Base-by-base conservation (phyloP, 2,329 filamentous ascomycete species). In the Leptographium radiaticola region DNA sequence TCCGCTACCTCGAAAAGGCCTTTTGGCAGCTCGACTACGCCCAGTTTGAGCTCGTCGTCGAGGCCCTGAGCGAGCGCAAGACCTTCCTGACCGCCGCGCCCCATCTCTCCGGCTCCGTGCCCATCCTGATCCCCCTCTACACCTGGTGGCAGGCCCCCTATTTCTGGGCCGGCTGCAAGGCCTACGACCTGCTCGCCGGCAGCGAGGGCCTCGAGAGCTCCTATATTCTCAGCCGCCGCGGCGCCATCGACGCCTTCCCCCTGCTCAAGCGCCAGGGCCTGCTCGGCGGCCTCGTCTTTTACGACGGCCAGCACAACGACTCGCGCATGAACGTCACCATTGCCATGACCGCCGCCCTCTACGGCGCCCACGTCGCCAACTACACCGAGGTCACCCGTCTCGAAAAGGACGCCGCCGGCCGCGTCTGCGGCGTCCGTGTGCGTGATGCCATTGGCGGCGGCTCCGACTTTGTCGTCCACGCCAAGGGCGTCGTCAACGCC, bases 271-370 rank as follows among this genome's bases (percentile, higher is more conserved):
- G 79, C 62, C 80, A 86, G 51, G 80, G 81, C 12, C 71, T 91
- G 15, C 77, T 89, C 53, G 87, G 87, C 59, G 87, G 87, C 38
- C 71, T 91, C 62, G 86, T 91, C 40, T 91, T 91, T 75, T 91
- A 91, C 65, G 84, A 91, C 70, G 87, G 87, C 58, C 86, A 87
- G 55, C 87, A 91, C 72, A 91, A 91, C 64, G 87, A 91, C 66
- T 89, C 87, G 36, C 81, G 87, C 57, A 91, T 91, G 87, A 91
- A 91, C 66, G 83, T 90, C 46, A 87, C 85, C 13, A 75, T 91
- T 49, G 87, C 84, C 31, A 81, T 89, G 73, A 91, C 87, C 7
- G 87, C 87, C 51, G 82, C 86, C 7, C 74, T 90, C 42, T 90
- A 89, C 65, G 87, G 87, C 56, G 83, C 83, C 48, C 91, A 86